phyloP scores from a whole-genome alignment of 1,139 yeast genomes.

The Suhomyces bribrorum region DNA sequence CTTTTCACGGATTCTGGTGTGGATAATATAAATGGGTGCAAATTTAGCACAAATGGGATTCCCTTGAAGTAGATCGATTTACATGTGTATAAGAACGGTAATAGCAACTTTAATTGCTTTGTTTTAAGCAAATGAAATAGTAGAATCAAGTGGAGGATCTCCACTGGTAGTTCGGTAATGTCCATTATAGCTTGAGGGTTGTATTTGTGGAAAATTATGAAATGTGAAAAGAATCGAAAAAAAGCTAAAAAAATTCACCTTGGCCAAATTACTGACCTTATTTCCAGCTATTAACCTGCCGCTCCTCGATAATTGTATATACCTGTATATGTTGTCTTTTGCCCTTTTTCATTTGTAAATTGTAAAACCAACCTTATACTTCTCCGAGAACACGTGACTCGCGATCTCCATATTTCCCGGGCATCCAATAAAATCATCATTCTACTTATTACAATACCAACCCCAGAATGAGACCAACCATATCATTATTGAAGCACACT shows the following conservation, averaged over 20 bases:
- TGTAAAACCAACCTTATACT: not conserved
- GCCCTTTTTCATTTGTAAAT: not conserved
- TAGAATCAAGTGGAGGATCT: not conserved
- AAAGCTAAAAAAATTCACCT: too few species aligned
- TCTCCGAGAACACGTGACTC: slow-evolving; percentile 7
- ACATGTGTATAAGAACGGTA: slow-evolving; percentile 10
- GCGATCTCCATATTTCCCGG: not conserved
- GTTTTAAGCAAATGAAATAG: not conserved
- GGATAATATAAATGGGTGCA: slow-evolving; percentile 4
- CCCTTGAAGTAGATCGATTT: slow-evolving; percentile 7
- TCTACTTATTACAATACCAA: slow-evolving; percentile 1
- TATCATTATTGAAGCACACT: slow-evolving; percentile 41
- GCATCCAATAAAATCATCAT: slow-evolving; percentile 7
- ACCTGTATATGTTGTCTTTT: too few species aligned
- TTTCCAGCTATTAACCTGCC: too few species aligned
- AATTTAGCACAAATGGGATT: slow-evolving; percentile 5
- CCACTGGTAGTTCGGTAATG: slow-evolving; percentile 1
- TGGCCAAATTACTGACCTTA: too few species aligned
- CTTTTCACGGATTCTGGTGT: not conserved
- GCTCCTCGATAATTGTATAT: too few species aligned
- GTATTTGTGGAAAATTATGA: too few species aligned
- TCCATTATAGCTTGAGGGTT: too few species aligned
- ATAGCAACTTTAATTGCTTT: not conserved
- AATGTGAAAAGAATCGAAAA: too few species aligned
- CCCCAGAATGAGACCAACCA: slow-evolving; percentile 32